Base-by-base conservation (phyloP, 306 rosid species). In the Trifolium subterraneum region DNA sequence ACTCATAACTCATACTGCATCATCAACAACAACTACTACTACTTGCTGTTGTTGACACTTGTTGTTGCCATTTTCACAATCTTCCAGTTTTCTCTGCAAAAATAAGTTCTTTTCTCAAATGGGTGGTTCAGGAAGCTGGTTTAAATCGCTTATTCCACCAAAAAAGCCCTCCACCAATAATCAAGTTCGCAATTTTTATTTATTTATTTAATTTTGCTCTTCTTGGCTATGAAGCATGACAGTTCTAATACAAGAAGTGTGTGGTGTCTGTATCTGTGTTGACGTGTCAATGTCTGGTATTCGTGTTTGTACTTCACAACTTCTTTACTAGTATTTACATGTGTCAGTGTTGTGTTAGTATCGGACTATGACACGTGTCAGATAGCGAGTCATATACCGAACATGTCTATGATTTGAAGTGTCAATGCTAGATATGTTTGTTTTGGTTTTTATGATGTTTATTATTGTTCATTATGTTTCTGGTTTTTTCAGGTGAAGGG, bases 41-140 rank as follows among this genome's bases (percentile, higher is more conserved):
- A 39, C 35, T 50, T 56, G 45, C 58, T 13, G 42, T 47, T 62
- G 44, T 39, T 38, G 31, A 27, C 31, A 27, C 31, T 27, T 29
- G 33, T 29, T 39, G 45, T 16, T 3, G 15, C 15, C 64, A 51
- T 68, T 45, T 20, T 68, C 75, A 31, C 16, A 39, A 60, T 38
- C 35, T 23, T 3, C 39, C 48, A 50, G 25, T 38, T 41, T 77
- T 22, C 27, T 42, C 67, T 51, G 52, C 56, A 20, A 54, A 67
- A 77, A 23, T 45, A 14, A 10, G n/a, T 29, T 42, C 19, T 70
- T 51, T 61, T 10, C 75, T 81, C 85, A 41, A 77, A 91, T 94
- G 97, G 97, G 93, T 79, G 83, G 82, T 74, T 88, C 97, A 0
- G 94, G 91, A 56, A 88, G 84, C 72, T 94, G 97, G 97, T 79